Conservation (phyloP, 176 grass and related monocot species). For the Triticum dicoccoides region DNA sequence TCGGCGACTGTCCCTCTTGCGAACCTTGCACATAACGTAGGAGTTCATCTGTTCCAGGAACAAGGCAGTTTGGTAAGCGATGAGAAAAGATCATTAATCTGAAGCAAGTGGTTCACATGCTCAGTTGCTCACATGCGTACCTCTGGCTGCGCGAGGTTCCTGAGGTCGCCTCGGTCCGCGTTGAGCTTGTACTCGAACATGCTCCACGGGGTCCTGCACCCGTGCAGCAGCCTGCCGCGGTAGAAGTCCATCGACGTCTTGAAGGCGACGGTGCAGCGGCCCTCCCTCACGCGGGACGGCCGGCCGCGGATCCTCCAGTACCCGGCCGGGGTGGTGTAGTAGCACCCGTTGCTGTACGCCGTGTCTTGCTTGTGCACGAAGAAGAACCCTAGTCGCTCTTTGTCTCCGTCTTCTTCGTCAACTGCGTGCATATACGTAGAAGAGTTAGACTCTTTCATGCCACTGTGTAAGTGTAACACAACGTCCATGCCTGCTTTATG, state of each 20-base stretch:
- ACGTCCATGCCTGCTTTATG: no score
- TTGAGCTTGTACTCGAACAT: conserved; percentile 29
- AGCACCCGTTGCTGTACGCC: background rate
- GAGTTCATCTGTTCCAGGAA: conserved; percentile 27
- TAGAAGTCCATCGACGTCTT: background rate
- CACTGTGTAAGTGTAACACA: no score
- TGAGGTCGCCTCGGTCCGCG: background rate
- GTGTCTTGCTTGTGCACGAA: background rate
- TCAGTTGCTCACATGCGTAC: background rate
- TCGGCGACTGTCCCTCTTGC: background rate
- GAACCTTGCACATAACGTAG: conserved; percentile 16
- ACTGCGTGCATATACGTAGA: background rate
- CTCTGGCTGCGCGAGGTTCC: background rate
- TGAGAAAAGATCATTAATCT: background rate
- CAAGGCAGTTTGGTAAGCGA: background rate
- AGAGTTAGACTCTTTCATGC: no score
- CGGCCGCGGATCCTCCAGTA: conserved; percentile 2
- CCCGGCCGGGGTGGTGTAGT: background rate
- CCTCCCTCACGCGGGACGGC: background rate
- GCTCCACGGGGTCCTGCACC: conserved; percentile 14
- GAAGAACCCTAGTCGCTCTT: conserved; percentile 21
- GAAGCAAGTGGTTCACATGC: background rate
- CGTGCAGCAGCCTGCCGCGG: conserved; percentile 17
- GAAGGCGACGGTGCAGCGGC: conserved; percentile 10
- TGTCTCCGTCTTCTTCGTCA: background rate